Percentiles rank a stretch among this genome's conserved stretches.
Evolutionary conservation across 306 rosid species (phyloP).

Genomic region (Ammopiptanthus mongolicus): DNA sequence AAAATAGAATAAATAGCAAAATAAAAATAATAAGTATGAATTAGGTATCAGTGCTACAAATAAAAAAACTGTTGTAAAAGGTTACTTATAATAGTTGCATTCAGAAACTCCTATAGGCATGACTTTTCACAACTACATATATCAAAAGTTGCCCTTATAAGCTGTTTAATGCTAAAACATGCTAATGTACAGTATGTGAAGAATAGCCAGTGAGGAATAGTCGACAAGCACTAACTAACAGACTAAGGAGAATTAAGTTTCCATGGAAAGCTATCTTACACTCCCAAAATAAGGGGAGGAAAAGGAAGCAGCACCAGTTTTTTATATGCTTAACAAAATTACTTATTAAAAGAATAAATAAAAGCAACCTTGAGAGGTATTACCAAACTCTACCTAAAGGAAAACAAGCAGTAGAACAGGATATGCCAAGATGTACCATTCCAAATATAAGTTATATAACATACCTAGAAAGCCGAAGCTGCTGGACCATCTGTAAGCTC

Average conservation of each 20-base stretch:
- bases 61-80: neutral
- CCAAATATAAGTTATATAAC: neutral
- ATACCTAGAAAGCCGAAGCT: slow-evolving; percentile 84
- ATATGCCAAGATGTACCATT: neutral
- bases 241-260: neutral
- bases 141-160: neutral
- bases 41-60: neutral
- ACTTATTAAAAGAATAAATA: neutral
- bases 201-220: neutral
- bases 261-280: neutral
- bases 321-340: neutral
- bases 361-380: neutral
- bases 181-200: neutral
- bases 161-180: neutral
- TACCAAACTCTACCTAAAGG: neutral
- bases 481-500: slow-evolving; percentile 95
- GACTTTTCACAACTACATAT: neutral
- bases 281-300: neutral
- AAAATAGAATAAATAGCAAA: neutral
- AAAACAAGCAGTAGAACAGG: neutral
- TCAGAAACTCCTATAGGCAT: neutral
- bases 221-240: neutral
- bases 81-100: neutral
- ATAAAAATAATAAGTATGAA: neutral
- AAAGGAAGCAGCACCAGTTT: neutral